phyloP scores from a whole-genome alignment of 192 early-diverging fungal genomes.

The Coemansia sp. region DNA sequence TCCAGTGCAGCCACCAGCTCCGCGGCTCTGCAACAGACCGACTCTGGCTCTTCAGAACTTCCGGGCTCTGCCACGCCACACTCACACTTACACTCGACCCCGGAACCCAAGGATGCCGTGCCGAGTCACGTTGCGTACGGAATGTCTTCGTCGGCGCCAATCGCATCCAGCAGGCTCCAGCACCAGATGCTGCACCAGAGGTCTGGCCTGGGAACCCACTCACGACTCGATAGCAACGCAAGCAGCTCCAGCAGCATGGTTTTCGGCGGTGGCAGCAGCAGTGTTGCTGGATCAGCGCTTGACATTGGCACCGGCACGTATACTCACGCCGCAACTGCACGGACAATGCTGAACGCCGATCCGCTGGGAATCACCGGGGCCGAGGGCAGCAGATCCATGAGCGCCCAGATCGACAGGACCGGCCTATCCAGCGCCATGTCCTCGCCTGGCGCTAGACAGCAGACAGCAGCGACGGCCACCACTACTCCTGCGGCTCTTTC shows the following conservation, averaged over 20 bases:
- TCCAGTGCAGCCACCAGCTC: background rate
- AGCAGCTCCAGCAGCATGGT: constrained; percentile 18
- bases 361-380: constrained; percentile 35
- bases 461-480: background rate
- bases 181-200: background rate
- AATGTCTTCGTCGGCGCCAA: constrained; percentile 16
- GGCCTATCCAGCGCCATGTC: background rate
- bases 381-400: background rate
- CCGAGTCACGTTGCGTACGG: constrained; percentile 13
- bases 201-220: constrained; percentile 7
- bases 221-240: constrained; percentile 24
- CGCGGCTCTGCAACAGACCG: background rate
- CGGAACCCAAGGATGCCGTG: constrained; percentile 14
- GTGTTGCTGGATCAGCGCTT: background rate
- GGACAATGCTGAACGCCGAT: constrained; percentile 12
- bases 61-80: background rate
- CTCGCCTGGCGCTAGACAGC: constrained; percentile 3
- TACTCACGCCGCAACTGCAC: background rate
- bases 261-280: constrained; percentile 7
- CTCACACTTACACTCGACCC: constrained; percentile 12
- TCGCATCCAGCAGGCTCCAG: constrained; percentile 6
- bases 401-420: background rate
- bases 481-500: background rate
- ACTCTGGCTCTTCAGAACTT: background rate
- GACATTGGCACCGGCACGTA: background rate